A percentile compares a stretch with the other conserved stretches of the same genome.
Evolutionary conservation across 2,329 filamentous ascomycete genomes (phyloP).

Genomic region (Mycosphaerella arachidis): DNA sequence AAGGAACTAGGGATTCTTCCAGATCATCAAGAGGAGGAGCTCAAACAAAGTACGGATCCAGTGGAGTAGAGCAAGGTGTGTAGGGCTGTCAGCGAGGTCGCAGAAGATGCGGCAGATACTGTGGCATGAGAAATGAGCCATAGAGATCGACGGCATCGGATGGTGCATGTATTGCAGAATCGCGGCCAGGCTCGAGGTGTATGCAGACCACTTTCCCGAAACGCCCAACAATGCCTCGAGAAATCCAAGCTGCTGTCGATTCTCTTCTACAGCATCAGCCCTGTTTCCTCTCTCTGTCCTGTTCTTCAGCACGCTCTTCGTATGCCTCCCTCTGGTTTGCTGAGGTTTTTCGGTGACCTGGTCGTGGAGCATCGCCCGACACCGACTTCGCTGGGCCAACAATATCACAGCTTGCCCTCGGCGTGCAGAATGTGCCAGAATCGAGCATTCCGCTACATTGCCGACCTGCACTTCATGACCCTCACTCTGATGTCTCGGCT

Average conservation of each 20-base stretch:
- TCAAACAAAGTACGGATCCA: constrained; percentile 25
- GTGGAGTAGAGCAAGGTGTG: constrained; percentile 18
- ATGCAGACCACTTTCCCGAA: background rate
- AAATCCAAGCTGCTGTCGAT: background rate
- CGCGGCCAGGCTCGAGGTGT: background rate
- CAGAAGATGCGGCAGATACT: constrained; percentile 1
- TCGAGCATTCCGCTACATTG: no score
- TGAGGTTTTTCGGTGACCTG: no score
- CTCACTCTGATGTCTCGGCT: background rate
- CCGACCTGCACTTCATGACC: background rate
- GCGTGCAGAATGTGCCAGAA: background rate
- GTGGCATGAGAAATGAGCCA: background rate
- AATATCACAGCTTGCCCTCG: background rate
- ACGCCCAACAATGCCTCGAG: background rate
- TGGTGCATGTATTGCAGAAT: background rate
- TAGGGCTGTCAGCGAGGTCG: background rate
- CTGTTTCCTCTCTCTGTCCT: background rate
- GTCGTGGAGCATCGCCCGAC: no score
- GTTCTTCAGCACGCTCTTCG: no score
- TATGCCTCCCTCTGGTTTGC: no score
- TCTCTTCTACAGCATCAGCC: background rate
- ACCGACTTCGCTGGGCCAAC: no score
- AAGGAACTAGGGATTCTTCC: constrained; percentile 71
- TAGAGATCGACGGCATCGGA: background rate
- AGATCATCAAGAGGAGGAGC: constrained; percentile 27